phyloP scores from a whole-genome alignment of 2,329 filamentous ascomycete genomes.

The Alternaria brassicicola region DNA sequence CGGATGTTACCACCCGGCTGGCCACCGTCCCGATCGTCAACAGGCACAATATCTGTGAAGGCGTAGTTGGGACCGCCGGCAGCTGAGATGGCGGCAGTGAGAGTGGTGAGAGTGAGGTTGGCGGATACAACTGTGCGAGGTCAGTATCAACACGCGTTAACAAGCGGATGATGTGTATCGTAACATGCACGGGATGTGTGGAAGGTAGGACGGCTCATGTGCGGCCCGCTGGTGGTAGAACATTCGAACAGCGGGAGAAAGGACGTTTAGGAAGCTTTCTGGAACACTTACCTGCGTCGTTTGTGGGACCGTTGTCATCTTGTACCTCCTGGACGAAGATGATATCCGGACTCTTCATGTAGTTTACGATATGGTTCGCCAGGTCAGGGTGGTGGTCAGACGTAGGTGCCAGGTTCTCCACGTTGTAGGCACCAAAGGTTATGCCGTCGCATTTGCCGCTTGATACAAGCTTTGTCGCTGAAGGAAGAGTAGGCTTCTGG shows the following conservation, averaged over 20 bases:
- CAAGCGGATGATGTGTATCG: not conserved
- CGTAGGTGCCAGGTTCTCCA: slow-evolving; percentile 68
- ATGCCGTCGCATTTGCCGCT: slow-evolving; percentile 64
- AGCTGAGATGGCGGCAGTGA: slow-evolving; percentile 59
- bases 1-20: slow-evolving; percentile 75
- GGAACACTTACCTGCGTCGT: slow-evolving; percentile 60
- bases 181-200: not conserved
- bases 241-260: not conserved
- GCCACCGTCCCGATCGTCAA: slow-evolving; percentile 68
- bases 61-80: slow-evolving; percentile 61
- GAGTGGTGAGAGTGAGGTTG: slow-evolving; percentile 64
- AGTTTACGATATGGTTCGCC: slow-evolving; percentile 69
- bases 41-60: slow-evolving; percentile 65
- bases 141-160: slow-evolving; percentile 7
- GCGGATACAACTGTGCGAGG: slow-evolving; percentile 53
- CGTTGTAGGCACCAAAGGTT: slow-evolving; percentile 71
- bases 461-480: slow-evolving; percentile 61
- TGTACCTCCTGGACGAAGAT: slow-evolving; percentile 75
- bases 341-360: slow-evolving; percentile 67
- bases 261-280: slow-evolving; percentile 4
- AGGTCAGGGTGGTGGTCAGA: slow-evolving; percentile 63
- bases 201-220: not conserved
- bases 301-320: slow-evolving; percentile 66
- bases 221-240: not conserved
- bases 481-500: slow-evolving; percentile 55